phyloP scores from a whole-genome alignment of 805 yeast genomes.

The Monosporozyma yasuniensis region DNA sequence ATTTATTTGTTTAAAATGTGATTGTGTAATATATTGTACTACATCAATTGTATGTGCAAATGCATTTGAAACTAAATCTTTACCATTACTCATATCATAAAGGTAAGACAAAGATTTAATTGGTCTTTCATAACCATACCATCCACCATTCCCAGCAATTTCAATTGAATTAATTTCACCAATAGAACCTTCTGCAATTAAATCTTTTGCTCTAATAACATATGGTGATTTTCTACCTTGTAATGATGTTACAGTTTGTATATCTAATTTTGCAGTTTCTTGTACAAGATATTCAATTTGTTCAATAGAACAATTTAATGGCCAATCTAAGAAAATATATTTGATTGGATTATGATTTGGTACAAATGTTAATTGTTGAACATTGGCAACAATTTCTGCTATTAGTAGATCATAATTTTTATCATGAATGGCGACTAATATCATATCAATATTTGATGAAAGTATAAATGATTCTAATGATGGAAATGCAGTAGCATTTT shows the following conservation, averaged over 20 bases:
- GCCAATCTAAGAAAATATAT: slow-evolving; percentile 17
- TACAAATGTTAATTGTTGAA: slow-evolving; percentile 2
- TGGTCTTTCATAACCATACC: slow-evolving; percentile 18
- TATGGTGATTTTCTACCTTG: slow-evolving; percentile 20
- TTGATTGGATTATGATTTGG: slow-evolving; percentile 1
- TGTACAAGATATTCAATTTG: slow-evolving; percentile 11
- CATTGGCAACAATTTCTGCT: slow-evolving; percentile 7
- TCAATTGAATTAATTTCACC: slow-evolving; percentile 18
- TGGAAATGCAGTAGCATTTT: slow-evolving; percentile 11
- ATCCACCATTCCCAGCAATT: slow-evolving; percentile 14
- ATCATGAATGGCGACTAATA: slow-evolving; percentile 11
- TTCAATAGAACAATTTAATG: slow-evolving; percentile 10
- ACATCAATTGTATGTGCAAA: slow-evolving; percentile 20
- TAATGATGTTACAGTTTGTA: slow-evolving; percentile 15
- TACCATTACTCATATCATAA: slow-evolving; percentile 12
- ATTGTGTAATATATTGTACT: slow-evolving; percentile 15
- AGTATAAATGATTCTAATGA: slow-evolving; percentile 9
- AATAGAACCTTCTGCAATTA: slow-evolving; percentile 15
- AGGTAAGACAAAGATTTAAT: slow-evolving; percentile 13
- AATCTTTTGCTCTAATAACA: slow-evolving; percentile 15
- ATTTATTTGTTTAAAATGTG: slow-evolving; percentile 12
- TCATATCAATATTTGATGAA: slow-evolving; percentile 12
- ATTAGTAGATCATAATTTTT: slow-evolving; percentile 9
- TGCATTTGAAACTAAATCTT: slow-evolving; percentile 11
- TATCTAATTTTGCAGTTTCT: slow-evolving; percentile 7